Evolutionary conservation across 768 basidiomycete genomes (phyloP), one percentile per base, ranked within the genome.

Genomic region (Leccinum obscurum): DNA sequence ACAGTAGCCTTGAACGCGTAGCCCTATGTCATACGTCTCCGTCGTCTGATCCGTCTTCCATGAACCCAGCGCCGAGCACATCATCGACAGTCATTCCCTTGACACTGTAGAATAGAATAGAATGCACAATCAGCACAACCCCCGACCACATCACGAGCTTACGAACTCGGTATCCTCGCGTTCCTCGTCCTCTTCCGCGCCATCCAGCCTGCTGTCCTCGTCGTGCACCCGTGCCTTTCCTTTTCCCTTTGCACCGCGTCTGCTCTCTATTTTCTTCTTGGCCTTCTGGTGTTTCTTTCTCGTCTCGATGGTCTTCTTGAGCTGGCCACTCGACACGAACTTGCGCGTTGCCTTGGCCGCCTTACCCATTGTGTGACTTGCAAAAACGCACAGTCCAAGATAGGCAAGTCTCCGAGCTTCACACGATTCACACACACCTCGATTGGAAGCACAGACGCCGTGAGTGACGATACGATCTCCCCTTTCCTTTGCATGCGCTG

Each of bases 271-370:
- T 72, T 88, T 87, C 75, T 88, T 90, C 67, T 85, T 83, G 62
- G 85, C 77, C 68, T 92, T 83, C 68, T 93, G 88, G 67, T 88
- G 85, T 66, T 93, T 91, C 59, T 87, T 84, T n/a, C 95, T 81
- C 6, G 87, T 83, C 66, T 92, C 82, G 54, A 98, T 97, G 20
- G 86, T 85, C 64, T 92, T 89, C 70, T 93, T 92, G 56, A 98
- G 85, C 69, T 90, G 87, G 1, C 95, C 95, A 60, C 90, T 93
- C 4, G 91, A 80, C 9, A 88, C 90, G 66, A 95, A 95, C 77
- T 95, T 94, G 70, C 88, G 87, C 11, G 90, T 89, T 0, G 92
- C 85, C 57, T 72, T 72, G 41, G 84, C 77, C 20, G 86, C 84
- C 66, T 90, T 93, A 26, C 76, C 82, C 84, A 85, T 83, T 34